Evolutionary conservation across 2,329 filamentous ascomycete genomes (phyloP).

Genomic region (Trichoderma brevicompactum): DNA sequence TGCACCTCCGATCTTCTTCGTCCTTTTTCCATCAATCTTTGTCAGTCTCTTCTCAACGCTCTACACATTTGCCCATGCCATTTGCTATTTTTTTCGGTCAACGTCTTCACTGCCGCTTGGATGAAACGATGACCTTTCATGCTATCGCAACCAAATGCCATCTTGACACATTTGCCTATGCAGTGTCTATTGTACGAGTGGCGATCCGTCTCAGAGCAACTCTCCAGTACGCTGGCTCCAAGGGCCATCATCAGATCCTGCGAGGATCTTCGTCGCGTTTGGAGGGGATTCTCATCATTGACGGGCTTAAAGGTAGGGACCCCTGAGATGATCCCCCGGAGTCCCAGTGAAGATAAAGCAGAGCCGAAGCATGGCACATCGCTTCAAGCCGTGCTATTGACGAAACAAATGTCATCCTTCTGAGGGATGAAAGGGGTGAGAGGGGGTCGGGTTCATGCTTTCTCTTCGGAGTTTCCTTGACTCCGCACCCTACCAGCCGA

Average conservation of each 20-base stretch:
- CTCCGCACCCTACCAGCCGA: no score
- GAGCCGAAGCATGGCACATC: background rate
- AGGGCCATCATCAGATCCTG: slow-evolving; percentile 9
- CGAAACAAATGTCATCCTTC: background rate
- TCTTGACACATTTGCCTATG: slow-evolving; percentile 6
- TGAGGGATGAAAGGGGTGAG: slow-evolving; percentile 10
- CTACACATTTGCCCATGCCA: no score
- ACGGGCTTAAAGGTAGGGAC: background rate
- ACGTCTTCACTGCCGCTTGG: no score
- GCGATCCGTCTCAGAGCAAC: slow-evolving; percentile 7
- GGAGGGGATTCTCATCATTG: background rate
- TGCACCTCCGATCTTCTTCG: background rate
- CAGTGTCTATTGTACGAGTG: background rate
- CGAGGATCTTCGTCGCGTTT: background rate
- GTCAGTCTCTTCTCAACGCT: background rate
- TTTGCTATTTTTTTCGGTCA: no score
- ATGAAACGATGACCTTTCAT: no score
- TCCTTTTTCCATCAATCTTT: background rate
- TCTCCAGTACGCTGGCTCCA: background rate
- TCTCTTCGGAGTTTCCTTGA: slow-evolving; percentile 21
- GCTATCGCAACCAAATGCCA: no score
- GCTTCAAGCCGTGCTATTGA: background rate
- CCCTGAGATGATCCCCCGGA: slow-evolving; percentile 1
- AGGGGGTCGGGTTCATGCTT: slow-evolving; percentile 14
- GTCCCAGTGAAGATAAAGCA: background rate